These are phyloP conservation scores for Trichoderma brevicompactum DNA, from an alignment of 2,329 filamentous ascomycete species.

Conservation along the genomic window DNA sequence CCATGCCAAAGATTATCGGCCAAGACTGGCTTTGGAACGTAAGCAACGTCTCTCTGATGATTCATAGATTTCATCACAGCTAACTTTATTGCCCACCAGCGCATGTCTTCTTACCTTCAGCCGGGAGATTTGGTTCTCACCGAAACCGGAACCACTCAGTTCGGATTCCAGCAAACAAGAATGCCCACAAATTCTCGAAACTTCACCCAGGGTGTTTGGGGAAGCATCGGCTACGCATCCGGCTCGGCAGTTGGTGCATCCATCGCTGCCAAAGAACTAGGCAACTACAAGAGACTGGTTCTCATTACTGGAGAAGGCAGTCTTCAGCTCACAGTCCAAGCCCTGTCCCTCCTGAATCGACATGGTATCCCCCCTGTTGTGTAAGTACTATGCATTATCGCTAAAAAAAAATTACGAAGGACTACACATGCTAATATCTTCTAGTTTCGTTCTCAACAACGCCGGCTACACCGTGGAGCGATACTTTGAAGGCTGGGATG, in stretches of 20 bases:
- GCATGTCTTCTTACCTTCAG: conserved; percentile 22
- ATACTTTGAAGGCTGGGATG: conserved; percentile 76
- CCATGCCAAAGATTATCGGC: no score
- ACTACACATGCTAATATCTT: background rate
- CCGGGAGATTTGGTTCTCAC: conserved; percentile 32
- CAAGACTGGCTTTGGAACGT: conserved; percentile 4
- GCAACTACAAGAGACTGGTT: conserved; percentile 29
- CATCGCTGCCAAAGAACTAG: conserved; percentile 33
- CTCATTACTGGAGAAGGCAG: conserved; percentile 37
- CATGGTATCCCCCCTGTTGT: background rate
- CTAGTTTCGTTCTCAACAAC: conserved; percentile 14
- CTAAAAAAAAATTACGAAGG: no score
- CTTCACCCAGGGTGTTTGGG: conserved; percentile 35
- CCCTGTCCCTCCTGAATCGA: conserved; percentile 13
- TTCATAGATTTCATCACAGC: background rate
- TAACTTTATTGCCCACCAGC: background rate
- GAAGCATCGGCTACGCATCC: conserved; percentile 34
- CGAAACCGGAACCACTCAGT: conserved; percentile 35
- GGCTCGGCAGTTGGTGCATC: conserved; percentile 32
- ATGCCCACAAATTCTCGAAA: conserved; percentile 28
- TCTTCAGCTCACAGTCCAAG: conserved; percentile 27
- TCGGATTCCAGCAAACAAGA: conserved; percentile 27
- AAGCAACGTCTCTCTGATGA: background rate
- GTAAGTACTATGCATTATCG: background rate
- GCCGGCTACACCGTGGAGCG: conserved; percentile 73